These are phyloP conservation scores for Thalassiosira exigua DNA, from an alignment of 352 stramenopile genomes.

Conservation along the genomic window DNA sequence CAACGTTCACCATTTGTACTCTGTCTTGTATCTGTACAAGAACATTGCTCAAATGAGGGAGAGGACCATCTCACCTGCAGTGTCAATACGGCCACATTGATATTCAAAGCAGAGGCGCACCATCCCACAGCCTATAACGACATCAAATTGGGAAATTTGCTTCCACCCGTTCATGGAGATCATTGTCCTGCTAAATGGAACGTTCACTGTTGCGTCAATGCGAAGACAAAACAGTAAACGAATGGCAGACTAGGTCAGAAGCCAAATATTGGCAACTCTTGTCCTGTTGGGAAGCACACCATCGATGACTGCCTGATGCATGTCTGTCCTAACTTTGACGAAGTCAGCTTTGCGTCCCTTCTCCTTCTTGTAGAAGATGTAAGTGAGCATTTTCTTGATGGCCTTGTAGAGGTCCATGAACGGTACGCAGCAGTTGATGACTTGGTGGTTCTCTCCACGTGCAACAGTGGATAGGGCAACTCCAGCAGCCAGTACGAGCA, in stretches of 20 bases:
- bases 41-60: neutral
- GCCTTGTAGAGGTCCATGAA: slow-evolving; percentile 8
- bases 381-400: neutral
- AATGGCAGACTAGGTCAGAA: neutral
- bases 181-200: too few species aligned
- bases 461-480: neutral
- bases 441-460: neutral
- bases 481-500: neutral
- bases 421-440: neutral
- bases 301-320: neutral
- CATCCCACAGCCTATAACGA: slow-evolving; percentile 1
- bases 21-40: neutral
- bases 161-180: neutral
- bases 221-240: too few species aligned
- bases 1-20: neutral
- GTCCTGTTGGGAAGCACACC: neutral
- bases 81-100: slow-evolving; percentile 3
- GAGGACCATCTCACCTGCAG: slow-evolving; percentile 10
- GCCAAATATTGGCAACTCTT: neutral
- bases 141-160: slow-evolving; percentile 5
- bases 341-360: neutral
- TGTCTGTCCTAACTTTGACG: neutral
- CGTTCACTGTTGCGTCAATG: too few species aligned
- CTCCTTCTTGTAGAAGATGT: slow-evolving; percentile 1
- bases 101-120: slow-evolving; percentile 1